Base-by-base conservation (phyloP, 306 rosid genomes). In the Adenanthera pavonina region DNA sequence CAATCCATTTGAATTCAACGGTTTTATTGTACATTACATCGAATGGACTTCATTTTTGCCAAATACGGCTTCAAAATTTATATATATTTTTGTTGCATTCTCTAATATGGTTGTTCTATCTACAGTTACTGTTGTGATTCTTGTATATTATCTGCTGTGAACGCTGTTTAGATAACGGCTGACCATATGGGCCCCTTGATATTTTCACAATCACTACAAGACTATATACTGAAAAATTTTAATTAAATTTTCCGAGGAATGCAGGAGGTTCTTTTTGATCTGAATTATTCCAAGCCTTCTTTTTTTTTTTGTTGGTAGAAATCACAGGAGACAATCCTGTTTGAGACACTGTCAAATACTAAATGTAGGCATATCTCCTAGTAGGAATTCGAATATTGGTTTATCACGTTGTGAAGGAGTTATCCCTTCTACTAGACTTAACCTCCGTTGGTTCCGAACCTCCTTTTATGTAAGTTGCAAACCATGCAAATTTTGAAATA, bases 11-110 rank as follows among this genome's bases (percentile, higher is more conserved):
- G 65, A 20, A 49, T 76, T 68, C 34, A 35, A 61, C 48, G 61
- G 60, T 64, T 78, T 62, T 68, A 34, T 43, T 82, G 78, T 75
- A 69, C 65, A 80, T 54, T 64, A 9, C 48, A 17, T 53, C 46
- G 53, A 73, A 68, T 51, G 17, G 60, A 80, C 60, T 38, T 53
- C 68, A 30, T 20, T 80, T 70, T 53, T 75, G 69, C 73, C 61
- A 25, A 62, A 74, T 69, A 35, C 44, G 67, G 51, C 52, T 59
- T 49, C 74, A 30, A 4, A 77, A 71, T 43, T 80, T 49, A 16
- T 38, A 40, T 35, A 9, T 53, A 7, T 16, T n/a, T 62, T 59
- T 62, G 25, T 30, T 16, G 40, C 17, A 25, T 64, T 41, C 48
- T 41, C 53, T 78, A 34, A 33, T 61, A 13, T 34, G 15, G 79